A percentile compares a stretch with the other conserved stretches of the same genome.
phyloP scores from a whole-genome alignment of 192 early-diverging fungal species.

The Anaeromyces robustus region DNA sequence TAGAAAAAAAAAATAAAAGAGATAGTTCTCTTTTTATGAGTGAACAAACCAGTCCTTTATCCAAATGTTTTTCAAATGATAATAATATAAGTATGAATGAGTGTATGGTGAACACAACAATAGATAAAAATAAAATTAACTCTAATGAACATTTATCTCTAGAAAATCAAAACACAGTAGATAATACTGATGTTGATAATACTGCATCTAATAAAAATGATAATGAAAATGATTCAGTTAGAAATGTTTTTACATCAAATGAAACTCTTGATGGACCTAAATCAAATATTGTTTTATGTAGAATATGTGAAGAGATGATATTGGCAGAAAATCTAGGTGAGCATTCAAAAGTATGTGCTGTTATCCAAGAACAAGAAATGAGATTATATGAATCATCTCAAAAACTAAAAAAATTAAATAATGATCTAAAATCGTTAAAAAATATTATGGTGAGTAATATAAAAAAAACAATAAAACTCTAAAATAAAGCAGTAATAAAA shows the following conservation, averaged over 20 bases:
- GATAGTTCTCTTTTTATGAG: background rate
- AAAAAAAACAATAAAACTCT: too few relatives aligned
- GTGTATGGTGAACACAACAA: too few relatives aligned
- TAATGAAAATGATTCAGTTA: background rate
- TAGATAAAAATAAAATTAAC: too few relatives aligned
- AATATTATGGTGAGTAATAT: background rate
- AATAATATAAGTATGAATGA: too few relatives aligned
- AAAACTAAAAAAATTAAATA: background rate
- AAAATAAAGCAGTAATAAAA: too few relatives aligned
- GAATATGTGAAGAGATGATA: constrained; percentile 75
- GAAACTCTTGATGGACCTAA: background rate
- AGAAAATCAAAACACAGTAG: background rate
- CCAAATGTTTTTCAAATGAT: background rate
- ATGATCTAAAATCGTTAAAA: background rate
- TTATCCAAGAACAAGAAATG: constrained; percentile 37
- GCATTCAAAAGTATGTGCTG: constrained; percentile 65
- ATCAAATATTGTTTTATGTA: constrained; percentile 43
- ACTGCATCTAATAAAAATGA: background rate
- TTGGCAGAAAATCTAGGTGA: constrained; percentile 41
- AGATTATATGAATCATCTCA: background rate
- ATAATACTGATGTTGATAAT: background rate
- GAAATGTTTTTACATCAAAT: background rate
- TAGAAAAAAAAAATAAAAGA: background rate
- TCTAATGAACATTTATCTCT: too few relatives aligned
- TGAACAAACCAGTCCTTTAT: background rate